Base-by-base conservation (phyloP, 352 stramenopile genomes). In the Globisporangium polare region DNA sequence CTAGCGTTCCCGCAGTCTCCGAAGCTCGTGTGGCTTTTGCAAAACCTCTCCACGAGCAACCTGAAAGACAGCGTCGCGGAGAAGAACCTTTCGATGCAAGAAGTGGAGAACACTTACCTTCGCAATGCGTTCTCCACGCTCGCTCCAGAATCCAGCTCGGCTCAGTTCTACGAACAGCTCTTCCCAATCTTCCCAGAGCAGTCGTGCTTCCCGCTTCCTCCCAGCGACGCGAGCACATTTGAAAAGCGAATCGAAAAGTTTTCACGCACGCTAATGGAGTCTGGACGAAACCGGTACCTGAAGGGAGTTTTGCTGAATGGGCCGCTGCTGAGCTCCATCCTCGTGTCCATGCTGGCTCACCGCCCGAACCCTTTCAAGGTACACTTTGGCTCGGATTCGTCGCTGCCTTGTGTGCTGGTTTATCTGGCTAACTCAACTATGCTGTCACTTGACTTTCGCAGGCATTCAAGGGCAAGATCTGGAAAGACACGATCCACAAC, bases 401-500 rank as follows among this genome's bases (percentile, higher is more conserved):
- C n/a, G 10, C 7, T 22, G 46, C 17, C 24, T 6, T 29, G n/a
- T 49, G 15, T 31, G 31, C 24, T 12, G 27, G 13, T 1, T n/a
- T 18, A n/a, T 37, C 26, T 50, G 7, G 9, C n/a, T 51, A 24
- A 37, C 1, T 7, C 17, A 43, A 42, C 26, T 50, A 6, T 29
- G 17, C 12, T 53, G 20, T n/a, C 18, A 22, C 29, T 17, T 53
- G 42, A 35, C 27, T 29, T 22, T 53, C 5, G 5, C 53, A 92
- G 83, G 82, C 72, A 18, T 93, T 93, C 39, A 71, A 68, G 2
- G 78, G 82, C 0, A 70, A 71, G 24, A 75, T 92, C 43, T 93
- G 84, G 82, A 86, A 89, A 58, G 80, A 91, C 10, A 83, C 77
- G 27, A 88, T 93, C 56, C 75, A 90, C 62, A 89, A 91, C 37